Evolutionary conservation across 257 asterid genomes (phyloP), one percentile per base, ranked within the genome.

Genomic region (Parsonsia alboflavescens): DNA sequence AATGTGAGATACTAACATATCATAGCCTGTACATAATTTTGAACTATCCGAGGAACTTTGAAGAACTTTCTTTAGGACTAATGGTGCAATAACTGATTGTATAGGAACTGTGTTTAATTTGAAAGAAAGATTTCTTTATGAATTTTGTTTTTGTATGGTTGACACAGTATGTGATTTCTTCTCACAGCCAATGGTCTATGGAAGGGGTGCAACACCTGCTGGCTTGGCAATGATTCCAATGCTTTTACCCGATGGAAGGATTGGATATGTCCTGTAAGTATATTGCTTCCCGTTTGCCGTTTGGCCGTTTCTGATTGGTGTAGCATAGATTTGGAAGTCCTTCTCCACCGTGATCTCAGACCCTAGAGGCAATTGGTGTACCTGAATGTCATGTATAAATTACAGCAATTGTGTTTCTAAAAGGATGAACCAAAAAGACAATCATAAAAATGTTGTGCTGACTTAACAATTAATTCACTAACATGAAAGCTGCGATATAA

Each of bases 211-310:
- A 58, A n/a, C 91, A 11, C 96, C 99, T 46, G 75, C 77, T 72
- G 97, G 99, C 72, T 86, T 95, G 96, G 94, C 99, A 44, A 95
- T 95, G 99, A 87, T 95, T 93, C 98, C 98, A 10, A 90, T 95
- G 99, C 96, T 95, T 80, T 86, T 95, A 76, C 99, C 99, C 19
- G 98, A 95, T 84, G 99, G 99, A 70, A 88, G 98, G 88, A 90
- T 95, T 78, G 99, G 99, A 88, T 95, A 95, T 83, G 99, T 95
- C 73, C 85, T 95, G 99, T 95, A 87, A 95, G 98, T 90, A 73
- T 48, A 26, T 5, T 45, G 45, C 15, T 63, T 63, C 15, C 21
- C 30, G 30, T 65, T 54, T 65, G 28, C 68, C 42, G 24, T 22
- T 57, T 52, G 22, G 13, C 71, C 44, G 30, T 70, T 54, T 26